Base-by-base conservation (phyloP, 345 rosid genomes). In the Pistacia vera region DNA sequence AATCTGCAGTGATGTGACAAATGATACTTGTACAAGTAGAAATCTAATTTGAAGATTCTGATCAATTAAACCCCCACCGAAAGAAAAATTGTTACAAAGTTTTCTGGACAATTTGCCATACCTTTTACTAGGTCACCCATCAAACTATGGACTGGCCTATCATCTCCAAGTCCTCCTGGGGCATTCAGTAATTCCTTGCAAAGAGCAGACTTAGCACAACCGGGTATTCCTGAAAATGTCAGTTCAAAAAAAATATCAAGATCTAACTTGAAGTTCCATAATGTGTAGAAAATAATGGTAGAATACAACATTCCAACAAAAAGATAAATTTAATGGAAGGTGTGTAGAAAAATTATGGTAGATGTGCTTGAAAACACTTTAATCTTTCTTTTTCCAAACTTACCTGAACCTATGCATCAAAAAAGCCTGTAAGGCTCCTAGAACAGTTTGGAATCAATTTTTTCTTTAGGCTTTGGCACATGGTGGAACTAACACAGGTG, bases 71-170 rank as follows among this genome's bases (percentile, higher is more conserved):
- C 68, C 60, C 44, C 52, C 36, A 54, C 46, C 46, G 8, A 41
- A 41, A 41, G 46, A 41, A 41, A 38, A 14, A 20, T 36, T 22
- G 6, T n/a, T 0, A 54, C 48, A 7, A 54, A 55, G 17, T n/a
- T 41, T 73, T 52, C 65, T 63, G 52, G 30, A 63, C 16, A 52
- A 58, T 49, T 81, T 76, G 20, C 5, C 74, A 78, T 81, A 92
- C 99, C 99, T 91, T 93, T 91, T 70, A 92, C 73, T 76, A 91
- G 97, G 83, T 96, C 98, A 79, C 99, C 99, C 99, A 96, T 96
- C 84, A 96, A 85, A 87, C 88, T 90, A 67, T 91, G 87, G 72
- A 93, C 83, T 3, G 94, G 95, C 44, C 93, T 89, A 83, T 91
- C 92, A 81, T 91, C 98, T 81, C 89, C 99, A 76, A 96, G 82